phyloP scores from a whole-genome alignment of 148 eudicot species.

The Amaranthus palmeri region DNA sequence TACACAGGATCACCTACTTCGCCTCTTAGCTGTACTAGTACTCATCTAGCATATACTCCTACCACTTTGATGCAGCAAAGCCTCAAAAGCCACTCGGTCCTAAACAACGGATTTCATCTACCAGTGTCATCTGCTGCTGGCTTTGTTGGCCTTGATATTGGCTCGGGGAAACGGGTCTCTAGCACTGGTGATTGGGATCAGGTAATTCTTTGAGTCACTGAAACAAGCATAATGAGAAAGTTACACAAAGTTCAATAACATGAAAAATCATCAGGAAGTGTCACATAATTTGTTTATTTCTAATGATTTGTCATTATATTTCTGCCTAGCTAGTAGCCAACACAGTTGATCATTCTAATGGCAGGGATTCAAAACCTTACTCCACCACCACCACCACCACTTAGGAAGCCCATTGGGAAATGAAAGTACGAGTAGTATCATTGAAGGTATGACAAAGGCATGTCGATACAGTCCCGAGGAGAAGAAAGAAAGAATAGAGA shows the following conservation, averaged over 20 bases:
- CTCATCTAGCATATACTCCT: slow-evolving; percentile 22
- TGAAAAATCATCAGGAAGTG: neutral
- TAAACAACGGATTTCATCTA: slow-evolving; percentile 26
- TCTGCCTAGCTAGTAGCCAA: neutral
- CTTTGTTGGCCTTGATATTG: slow-evolving; percentile 27
- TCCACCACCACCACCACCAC: slow-evolving; percentile 32
- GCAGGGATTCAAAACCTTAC: slow-evolving; percentile 39
- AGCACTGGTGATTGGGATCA: slow-evolving; percentile 51
- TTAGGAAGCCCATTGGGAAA: slow-evolving; percentile 57
- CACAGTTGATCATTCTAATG: slow-evolving; percentile 12
- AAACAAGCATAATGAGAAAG: neutral
- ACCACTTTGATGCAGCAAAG: slow-evolving; percentile 39
- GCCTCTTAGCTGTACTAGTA: slow-evolving; percentile 32
- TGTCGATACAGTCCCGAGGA: slow-evolving; percentile 78
- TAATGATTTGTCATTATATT: neutral
- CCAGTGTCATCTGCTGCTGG: slow-evolving; percentile 25
- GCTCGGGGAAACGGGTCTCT: slow-evolving; percentile 40
- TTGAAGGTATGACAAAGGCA: slow-evolving; percentile 73
- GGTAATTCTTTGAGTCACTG: slow-evolving; percentile 26
- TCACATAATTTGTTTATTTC: neutral
- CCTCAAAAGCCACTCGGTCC: slow-evolving; percentile 58
- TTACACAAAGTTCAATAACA: neutral
- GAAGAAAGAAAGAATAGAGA: slow-evolving; percentile 77
- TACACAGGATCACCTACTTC: slow-evolving; percentile 37
- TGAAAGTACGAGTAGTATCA: slow-evolving; percentile 51